These are phyloP conservation scores for Crithidia brevicula DNA, from an alignment of 208 protist species.

Conservation along the genomic window DNA sequence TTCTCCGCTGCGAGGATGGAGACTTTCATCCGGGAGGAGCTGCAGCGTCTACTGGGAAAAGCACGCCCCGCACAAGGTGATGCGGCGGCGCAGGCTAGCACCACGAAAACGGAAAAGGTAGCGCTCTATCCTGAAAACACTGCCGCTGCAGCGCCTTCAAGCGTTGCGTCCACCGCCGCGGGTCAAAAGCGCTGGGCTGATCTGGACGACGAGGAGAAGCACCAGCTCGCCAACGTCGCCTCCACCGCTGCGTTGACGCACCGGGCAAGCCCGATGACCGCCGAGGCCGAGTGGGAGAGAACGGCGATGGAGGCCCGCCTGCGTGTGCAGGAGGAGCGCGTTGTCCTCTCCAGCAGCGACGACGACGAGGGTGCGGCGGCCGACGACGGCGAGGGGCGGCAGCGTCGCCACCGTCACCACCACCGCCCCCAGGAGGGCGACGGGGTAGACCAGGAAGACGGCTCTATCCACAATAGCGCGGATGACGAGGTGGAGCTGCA, in stretches of 20 bases:
- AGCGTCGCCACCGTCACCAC: background rate
- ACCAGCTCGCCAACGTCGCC: conserved; percentile 32
- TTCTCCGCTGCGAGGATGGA: conserved; percentile 46
- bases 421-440: background rate
- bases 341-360: background rate
- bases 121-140: no score
- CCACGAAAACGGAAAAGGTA: background rate
- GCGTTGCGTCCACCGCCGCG: no score
- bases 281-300: conserved; percentile 23
- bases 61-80: conserved; percentile 8
- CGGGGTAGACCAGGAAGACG: conserved; percentile 9
- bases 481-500: conserved; percentile 9
- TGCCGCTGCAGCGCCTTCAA: no score
- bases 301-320: conserved; percentile 26
- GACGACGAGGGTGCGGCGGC: background rate
- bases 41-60: conserved; percentile 30
- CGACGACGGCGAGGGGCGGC: background rate
- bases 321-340: conserved; percentile 17
- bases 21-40: conserved; percentile 44
- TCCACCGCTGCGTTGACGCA: conserved; percentile 24
- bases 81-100: background rate
- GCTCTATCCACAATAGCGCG: conserved; percentile 13
- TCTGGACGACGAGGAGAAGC: conserved; percentile 26
- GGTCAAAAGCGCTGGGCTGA: conserved; percentile 8
- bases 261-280: conserved; percentile 16